Base-by-base conservation (phyloP, 2,329 filamentous ascomycete species). In the Sclerotinia borealis region DNA sequence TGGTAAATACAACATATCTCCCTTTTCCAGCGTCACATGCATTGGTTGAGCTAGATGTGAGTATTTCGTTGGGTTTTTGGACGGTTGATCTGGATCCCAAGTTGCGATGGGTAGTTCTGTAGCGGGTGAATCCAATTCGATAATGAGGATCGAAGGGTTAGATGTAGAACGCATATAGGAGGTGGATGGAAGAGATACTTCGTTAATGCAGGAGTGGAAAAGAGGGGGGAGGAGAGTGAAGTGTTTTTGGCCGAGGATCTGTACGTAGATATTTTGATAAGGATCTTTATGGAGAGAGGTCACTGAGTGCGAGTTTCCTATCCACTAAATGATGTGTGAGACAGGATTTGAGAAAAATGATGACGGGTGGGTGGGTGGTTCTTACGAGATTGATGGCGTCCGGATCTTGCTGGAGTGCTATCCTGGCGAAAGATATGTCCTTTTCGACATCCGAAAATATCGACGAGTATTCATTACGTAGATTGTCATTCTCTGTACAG, bases 211-310 rank as follows among this genome's bases (percentile, higher is more conserved):
- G 41, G 60, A 41, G 34, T 58, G 51, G n/a, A 49, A 58, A 43
- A 89, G 74, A 0, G 90, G 86, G n/a, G 91, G 88, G 1, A 95
- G 76, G 1, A 95, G 78, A 0, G 87, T 82, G 69, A 95, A 95
- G 68, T 90, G 85, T 73, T 95, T 95, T 63, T 78, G 77, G 0
- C 91, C 91, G 0, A 85, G 75, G 17, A 93, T 75, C 71, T 93
- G 90, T 1, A 91, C 88, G 74, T 93, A 95, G 0, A 95, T 81
- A 73, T 95, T 95, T 75, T 95, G 90, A 74, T 93, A 93, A 70
- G 90, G 90, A 76, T 95, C 91, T 71, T 89, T 90, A 77, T 95
- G 91, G 61, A 93, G 75, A 0, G 88, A 87, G 0, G 90, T 93
- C 1, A 83, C 80, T 31, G 86, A 90, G 43, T 79, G 79, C 1